Base-by-base conservation (phyloP, 192 early-diverging fungal genomes). In the Borealophlyctis nickersoniae region DNA sequence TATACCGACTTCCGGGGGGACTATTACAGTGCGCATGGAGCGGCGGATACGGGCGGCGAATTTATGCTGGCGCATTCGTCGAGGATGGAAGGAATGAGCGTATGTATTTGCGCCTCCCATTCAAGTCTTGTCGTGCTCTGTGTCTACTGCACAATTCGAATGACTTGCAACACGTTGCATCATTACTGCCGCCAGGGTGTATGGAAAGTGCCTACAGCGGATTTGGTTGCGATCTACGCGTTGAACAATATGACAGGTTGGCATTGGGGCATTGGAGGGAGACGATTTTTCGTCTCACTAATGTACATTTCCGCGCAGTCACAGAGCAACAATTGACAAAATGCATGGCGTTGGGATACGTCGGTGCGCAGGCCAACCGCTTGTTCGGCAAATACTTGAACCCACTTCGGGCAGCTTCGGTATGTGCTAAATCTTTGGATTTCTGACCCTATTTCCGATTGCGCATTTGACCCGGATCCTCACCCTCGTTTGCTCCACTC, bases 21-120 rank as follows among this genome's bases (percentile, higher is more conserved):
- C 36, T 82, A 63, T 53, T 23, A 14, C 0, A 65, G 73, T 29
- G 86, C 82, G 0, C 89, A 90, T 62, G 54, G 55, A 0, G 73
- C 73, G 0, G 86, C 89, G 1, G 89, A 90, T 62, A 67, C 75
- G 4, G 87, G 87, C 2, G 85, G 81, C 28, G 89, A 91, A 56
- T 86, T 87, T 36, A 77, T 78, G 7, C 56, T 91, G 19, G 71
- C 78, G 28, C 83, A 83, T 58, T 36, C 72, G 4, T 49, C 57
- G 19, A 32, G 26, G 4, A 30, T 77, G 19, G 31, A 28, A 26
- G n/a, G 14, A 2, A 26, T 63, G 36, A n/a, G 22, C 4, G 27
- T 13, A 28, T 23, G 59, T 5, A 36, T 74, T 54, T 36, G 28
- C n/a, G n/a, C n/a, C n/a, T n/a, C n/a, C n/a, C n/a, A n/a, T n/a